Conservation (phyloP, 129 eudicot genomes). For the Artemisia annua region DNA sequence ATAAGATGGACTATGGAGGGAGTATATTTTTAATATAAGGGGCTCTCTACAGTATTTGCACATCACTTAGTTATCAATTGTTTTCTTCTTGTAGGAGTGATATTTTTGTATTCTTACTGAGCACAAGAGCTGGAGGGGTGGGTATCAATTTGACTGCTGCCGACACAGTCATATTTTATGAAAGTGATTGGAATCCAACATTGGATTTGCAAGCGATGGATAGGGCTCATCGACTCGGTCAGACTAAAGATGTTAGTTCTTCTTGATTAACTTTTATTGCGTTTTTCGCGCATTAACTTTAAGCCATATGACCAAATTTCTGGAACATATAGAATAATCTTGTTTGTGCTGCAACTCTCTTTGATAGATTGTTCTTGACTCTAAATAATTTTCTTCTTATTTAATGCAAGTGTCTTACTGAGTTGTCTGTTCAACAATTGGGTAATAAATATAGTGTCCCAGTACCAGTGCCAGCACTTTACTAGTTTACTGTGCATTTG, state of each 20-base stretch:
- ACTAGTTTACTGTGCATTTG: too few relatives aligned
- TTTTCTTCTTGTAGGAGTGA: constrained; percentile 59
- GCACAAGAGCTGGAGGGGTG: constrained; percentile 99
- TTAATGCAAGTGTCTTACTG: too few relatives aligned
- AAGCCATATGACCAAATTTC: constrained; percentile 7
- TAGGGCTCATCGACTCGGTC: constrained; percentile 98
- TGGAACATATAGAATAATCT: not conserved
- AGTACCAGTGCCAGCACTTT: too few relatives aligned
- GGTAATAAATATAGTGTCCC: too few relatives aligned
- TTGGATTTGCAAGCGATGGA: constrained; percentile 99
- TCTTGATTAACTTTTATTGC: constrained; percentile 9
- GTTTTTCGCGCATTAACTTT: constrained; percentile 1
- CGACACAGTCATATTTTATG: constrained; percentile 93
- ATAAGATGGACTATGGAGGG: constrained; percentile 2
- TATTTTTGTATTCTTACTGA: constrained; percentile 89
- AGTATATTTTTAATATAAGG: not conserved
- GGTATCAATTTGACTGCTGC: constrained; percentile 99
- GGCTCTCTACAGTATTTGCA: not conserved
- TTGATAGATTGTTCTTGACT: too few relatives aligned
- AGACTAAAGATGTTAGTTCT: constrained; percentile 90
- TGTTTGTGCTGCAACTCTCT: too few relatives aligned
- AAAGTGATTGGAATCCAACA: constrained; percentile 99
- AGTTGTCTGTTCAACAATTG: too few relatives aligned
- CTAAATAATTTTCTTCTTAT: too few relatives aligned
- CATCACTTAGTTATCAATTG: constrained; percentile 3